Evolutionary conservation across 768 basidiomycete genomes (phyloP), one percentile per base, ranked within the genome.

Genomic region (Coprinopsis sp.): DNA sequence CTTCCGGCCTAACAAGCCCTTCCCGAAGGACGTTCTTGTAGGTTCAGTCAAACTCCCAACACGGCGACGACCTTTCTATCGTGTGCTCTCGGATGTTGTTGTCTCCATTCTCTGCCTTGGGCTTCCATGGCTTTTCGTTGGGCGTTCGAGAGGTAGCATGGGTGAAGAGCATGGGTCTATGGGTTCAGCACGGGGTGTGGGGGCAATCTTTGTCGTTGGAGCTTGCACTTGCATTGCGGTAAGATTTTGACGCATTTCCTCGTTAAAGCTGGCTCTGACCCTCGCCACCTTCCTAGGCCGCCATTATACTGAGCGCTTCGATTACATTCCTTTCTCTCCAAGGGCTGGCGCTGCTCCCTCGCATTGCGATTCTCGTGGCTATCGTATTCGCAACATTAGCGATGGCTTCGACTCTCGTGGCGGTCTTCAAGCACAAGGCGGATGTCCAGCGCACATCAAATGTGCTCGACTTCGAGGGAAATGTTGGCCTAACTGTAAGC

Each of bases 281-380:
- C 54, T 46, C 54, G 50, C 48, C 45, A 39, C 55, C 21, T 51
- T 45, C 30, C 49, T 61, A 91, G 88, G 86, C 87, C 55, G 88
- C 88, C 23, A 74, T 90, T 48, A 74, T 90, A 19, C 68, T 91
- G 48, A 89, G 89, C 54, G 83, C 87, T 25, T 86, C 87, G 31
- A 84, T 89, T 47, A 89, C 87, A 22, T 82, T 90, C 66, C 75
- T 91, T 59, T 78, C 85, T 41, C 73, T 91, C 44, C 87, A 89
- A 55, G 84, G 82, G 30, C 54, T 91, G 63, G 82, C 84, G 61
- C 74, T 69, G 49, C 52, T 82, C 51, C 67, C 82, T 46, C 76
- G 87, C 46, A 69, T 81, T 38, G 76, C 81, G 19, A 82, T 79
- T 25, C 73, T 91, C 54, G 68, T 87, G 12, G 79, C 85, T 25